Conservation (phyloP, 164 flowering plant species). For the Annona cherimola region DNA sequence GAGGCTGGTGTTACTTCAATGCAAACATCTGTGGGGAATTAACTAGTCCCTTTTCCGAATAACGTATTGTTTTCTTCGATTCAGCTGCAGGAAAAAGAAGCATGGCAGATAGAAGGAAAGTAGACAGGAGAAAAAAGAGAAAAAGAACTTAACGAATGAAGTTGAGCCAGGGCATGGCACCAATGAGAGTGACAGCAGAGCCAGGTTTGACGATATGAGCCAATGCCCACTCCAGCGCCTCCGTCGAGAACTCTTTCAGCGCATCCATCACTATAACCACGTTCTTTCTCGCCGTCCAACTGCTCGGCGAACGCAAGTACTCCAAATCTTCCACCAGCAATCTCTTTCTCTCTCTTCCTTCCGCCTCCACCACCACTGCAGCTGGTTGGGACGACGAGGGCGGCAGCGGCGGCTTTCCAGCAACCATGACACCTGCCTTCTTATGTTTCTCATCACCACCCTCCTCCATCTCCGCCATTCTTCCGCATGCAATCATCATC, state of each 20-base stretch:
- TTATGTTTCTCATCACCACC: background rate
- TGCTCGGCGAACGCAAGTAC: slow-evolving; percentile 14
- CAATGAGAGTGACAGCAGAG: slow-evolving; percentile 35
- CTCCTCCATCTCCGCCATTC: background rate
- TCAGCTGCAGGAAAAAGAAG: background rate
- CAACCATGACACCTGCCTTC: background rate
- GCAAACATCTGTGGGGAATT: background rate
- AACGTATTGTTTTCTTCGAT: background rate
- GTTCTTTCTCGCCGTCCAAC: slow-evolving; percentile 8
- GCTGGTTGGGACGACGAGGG: background rate
- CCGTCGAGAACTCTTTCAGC: slow-evolving; percentile 28
- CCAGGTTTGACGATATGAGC: slow-evolving; percentile 27
- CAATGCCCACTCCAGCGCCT: slow-evolving; percentile 36
- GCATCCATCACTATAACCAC: slow-evolving; percentile 48
- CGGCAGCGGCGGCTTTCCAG: background rate
- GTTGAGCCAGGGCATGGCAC: slow-evolving; percentile 56
- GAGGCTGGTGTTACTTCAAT: background rate
- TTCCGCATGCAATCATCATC: background rate
- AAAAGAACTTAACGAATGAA: slow-evolving; percentile 30
- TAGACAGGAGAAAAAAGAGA: background rate
- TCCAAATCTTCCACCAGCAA: slow-evolving; percentile 4
- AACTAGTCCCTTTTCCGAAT: too few relatives aligned
- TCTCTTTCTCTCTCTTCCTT: background rate
- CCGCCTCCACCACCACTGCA: background rate
- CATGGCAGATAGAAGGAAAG: background rate